Evolutionary conservation across 2,329 filamentous ascomycete genomes (phyloP), one percentile per base, ranked within the genome.

Genomic region (Pseudogymnoascus sp.): DNA sequence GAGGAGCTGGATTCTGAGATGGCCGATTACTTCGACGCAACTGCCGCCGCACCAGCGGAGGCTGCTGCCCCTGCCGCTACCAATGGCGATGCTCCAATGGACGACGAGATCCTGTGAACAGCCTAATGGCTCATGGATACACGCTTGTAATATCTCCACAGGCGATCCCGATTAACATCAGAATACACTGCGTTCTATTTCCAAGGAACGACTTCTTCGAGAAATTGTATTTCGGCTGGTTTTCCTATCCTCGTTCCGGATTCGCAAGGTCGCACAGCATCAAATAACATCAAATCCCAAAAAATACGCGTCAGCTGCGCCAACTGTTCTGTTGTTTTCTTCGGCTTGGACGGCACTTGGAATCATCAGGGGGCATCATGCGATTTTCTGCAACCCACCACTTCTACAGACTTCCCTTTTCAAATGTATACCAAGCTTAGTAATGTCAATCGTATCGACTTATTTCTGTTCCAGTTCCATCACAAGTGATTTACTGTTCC

Each of bases 1-100:
- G 93, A 96, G 73, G 92, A 99, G 78, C 86, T 99, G 25, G 94
- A 99, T 74, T 92, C 90, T 4, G 94, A 99, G 75, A 99, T 99
- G 94, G 87, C 86, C 18, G 94, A 97, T 75, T 99, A 99, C 79
- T 97, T 95, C 73, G 72, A 76, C 66, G 77, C 75, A 59, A 78
- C 78, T 66, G 76, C 77, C 64, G 76, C 77, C 39, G 74, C 76
- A 59, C 79, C 77, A 61, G 74, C 74, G 41, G 75, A 80, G 63
- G 69, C 77, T 60, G 72, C 77, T 47, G 78, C 75, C 20, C 77
- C 77, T 64, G 81, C 81, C 66, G 74, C 64, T 36, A 64, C 66
- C 41, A 63, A 64, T 47, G 66, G 62, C n/a, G 61, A 64, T 30
- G 68, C 66, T 30, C 64, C 80, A n/a, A 87, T 87, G 85, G 84